Conservation (phyloP, 306 rosid species). For the Alnus rubra region DNA sequence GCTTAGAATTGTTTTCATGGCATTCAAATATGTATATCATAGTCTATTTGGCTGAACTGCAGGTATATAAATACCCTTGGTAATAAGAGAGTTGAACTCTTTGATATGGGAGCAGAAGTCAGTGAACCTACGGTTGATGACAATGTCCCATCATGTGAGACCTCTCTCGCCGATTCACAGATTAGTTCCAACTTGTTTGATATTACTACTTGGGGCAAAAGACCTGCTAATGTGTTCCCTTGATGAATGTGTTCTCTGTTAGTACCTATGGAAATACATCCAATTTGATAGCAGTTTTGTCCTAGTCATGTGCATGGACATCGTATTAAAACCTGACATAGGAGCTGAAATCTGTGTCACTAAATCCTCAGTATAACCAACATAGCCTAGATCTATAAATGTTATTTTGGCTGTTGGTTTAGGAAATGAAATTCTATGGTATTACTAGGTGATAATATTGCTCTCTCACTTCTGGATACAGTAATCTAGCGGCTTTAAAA, state of each 20-base stretch:
- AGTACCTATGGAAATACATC: background rate
- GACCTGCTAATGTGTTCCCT: background rate
- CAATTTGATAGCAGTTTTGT: background rate
- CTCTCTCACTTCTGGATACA: too few species aligned
- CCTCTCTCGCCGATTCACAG: slow-evolving; percentile 11
- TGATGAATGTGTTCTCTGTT: background rate
- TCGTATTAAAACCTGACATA: too few species aligned
- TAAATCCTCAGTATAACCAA: too few species aligned
- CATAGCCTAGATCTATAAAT: too few species aligned
- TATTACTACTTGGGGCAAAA: background rate
- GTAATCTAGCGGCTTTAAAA: too few species aligned
- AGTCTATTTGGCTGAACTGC: slow-evolving; percentile 38
- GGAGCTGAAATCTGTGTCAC: too few species aligned
- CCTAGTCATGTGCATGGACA: too few species aligned
- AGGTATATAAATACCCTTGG: slow-evolving; percentile 88
- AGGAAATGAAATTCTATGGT: too few species aligned
- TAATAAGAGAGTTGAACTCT: slow-evolving; percentile 88
- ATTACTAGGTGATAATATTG: too few species aligned
- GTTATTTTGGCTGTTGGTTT: too few species aligned
- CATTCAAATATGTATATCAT: slow-evolving; percentile 16
- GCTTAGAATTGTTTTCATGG: background rate
- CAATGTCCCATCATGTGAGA: slow-evolving; percentile 85
- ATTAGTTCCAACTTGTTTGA: background rate
- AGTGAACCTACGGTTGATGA: slow-evolving; percentile 82
- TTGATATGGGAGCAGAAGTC: slow-evolving; percentile 89